phyloP scores from a whole-genome alignment of 345 rosid genomes.

The Salix udensis region DNA sequence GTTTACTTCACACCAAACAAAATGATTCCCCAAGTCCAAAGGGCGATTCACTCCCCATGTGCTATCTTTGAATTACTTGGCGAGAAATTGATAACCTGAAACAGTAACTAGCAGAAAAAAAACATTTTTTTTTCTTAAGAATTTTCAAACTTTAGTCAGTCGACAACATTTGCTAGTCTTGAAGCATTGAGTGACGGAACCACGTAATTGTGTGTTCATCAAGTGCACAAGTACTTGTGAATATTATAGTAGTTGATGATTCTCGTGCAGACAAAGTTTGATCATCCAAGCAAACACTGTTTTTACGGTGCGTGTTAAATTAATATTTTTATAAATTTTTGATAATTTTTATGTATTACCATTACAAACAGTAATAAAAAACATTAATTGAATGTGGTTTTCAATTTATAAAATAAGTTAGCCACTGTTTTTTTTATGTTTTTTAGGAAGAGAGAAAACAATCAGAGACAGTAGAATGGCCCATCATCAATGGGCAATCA shows the following conservation, averaged over 20 bases:
- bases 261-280: too few species aligned
- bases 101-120: not conserved
- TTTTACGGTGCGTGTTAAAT: too few species aligned
- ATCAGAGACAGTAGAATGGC: not conserved
- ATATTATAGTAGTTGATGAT: not conserved
- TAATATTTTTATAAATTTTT: too few species aligned
- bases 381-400: too few species aligned
- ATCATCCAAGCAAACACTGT: too few species aligned
- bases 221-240: not conserved
- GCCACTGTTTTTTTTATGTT: too few species aligned
- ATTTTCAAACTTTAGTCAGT: not conserved
- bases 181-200: not conserved
- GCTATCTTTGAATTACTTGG: not conserved
- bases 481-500: not conserved
- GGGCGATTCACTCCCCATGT: not conserved
- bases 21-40: not conserved
- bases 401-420: too few species aligned
- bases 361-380: too few species aligned
- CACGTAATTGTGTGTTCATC: not conserved
- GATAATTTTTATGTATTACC: too few species aligned
- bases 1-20: too few species aligned
- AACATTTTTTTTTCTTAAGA: too few species aligned
- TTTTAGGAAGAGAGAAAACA: not conserved
- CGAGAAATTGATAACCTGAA: not conserved
- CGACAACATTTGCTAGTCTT: not conserved